Evolutionary conservation across 139 green algal genomes (phyloP).

Genomic region (Asterochloris erici): DNA sequence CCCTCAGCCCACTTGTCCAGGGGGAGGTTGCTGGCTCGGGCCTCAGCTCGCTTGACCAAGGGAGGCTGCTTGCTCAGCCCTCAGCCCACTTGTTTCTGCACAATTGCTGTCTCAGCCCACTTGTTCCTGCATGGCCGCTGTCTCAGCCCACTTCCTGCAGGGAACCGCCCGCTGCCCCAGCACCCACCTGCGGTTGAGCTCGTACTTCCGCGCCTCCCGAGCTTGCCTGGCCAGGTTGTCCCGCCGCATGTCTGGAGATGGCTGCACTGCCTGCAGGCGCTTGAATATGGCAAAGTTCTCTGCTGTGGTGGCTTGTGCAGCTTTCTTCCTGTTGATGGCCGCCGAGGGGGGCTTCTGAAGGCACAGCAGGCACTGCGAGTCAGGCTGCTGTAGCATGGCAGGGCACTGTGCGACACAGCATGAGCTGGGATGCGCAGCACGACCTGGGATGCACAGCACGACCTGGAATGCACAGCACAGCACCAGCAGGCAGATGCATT

Average conservation of each 20-base stretch:
- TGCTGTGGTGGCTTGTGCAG: conserved; percentile 4
- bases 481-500: background rate
- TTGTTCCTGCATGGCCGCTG: background rate
- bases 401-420: background rate
- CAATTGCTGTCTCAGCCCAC: background rate
- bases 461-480: background rate
- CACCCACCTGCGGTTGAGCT: background rate
- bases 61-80: too few relatives aligned
- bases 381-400: background rate
- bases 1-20: too few relatives aligned
- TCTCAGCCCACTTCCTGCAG: background rate
- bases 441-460: background rate
- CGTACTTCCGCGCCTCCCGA: background rate
- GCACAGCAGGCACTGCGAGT: background rate
- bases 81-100: too few relatives aligned
- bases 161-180: background rate
- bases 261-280: conserved; percentile 13
- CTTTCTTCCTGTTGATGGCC: background rate
- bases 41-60: too few relatives aligned
- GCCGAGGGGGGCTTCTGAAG: background rate
- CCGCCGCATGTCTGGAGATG: conserved; percentile 6
- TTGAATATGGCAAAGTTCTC: conserved; percentile 18
- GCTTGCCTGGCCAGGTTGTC: background rate
- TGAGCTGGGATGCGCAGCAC: background rate
- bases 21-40: too few relatives aligned